Base-by-base conservation (phyloP, 2,329 filamentous ascomycete species). In the Scortechinia acanthostroma region DNA sequence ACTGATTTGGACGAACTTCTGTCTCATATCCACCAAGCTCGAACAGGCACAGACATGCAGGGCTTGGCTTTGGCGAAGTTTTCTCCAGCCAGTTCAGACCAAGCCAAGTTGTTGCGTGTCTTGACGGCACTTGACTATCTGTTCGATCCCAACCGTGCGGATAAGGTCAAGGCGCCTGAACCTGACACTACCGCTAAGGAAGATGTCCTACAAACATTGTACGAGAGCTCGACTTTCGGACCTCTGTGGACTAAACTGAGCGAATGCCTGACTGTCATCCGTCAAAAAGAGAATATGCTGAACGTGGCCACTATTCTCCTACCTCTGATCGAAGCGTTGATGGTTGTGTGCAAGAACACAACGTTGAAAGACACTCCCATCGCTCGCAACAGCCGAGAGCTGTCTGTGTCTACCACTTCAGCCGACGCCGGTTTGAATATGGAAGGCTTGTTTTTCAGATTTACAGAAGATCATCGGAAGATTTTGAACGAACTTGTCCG, bases 301-400 rank as follows among this genome's bases (percentile, higher is more conserved):
- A 96, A 95, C 56, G 91, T 98, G 46, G 94, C 93, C 22, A 97
- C 91, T 1, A 97, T 97, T 51, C 75, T 98, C 21, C 72, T 97
- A 25, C 93, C 93, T 22, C 71, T 98, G 22, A 96, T 98, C 49
- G 93, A 98, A 64, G 89, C 91, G 4, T 73, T 98, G 49, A 98
- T 98, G 93, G 93, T 98, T 45, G 91, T 98, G 21, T 98, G 94
- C 76, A 98, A 97, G 72, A 97, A 97, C 63, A 95, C 90, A 5
- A 86, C 89, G 1, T 71, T 90, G 45, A 84, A 83, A 57, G 87
- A 93, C 49, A 68, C 80, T 21, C 64, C 74, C 1, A 53, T 59
- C 6, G 14, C 35, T 40, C 61, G 75, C 51, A 61, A 58, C 17
- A 40, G 35, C 35, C 35, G 35, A 6, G 35, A 40, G 20, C 35